Base-by-base conservation (phyloP, 768 basidiomycete genomes). In the Mycena olivaceomarginata region DNA sequence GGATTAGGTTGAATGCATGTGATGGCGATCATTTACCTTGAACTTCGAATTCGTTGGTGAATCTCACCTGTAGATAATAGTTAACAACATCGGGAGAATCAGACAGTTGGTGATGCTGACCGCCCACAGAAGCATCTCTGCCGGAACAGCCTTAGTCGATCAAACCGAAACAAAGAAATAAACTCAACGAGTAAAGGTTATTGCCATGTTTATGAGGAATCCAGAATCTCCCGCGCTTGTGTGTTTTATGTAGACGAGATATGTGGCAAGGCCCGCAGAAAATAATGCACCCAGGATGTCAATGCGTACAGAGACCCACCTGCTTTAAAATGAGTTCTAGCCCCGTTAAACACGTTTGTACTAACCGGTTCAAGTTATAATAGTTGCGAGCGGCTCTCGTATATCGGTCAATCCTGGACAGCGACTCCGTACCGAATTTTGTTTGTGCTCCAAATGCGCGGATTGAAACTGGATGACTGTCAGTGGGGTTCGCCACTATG, bases 401-500 rank as follows among this genome's bases (percentile, higher is more conserved):
- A 70, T 86, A 91, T 62, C 84, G 83, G 79, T 91, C 87, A 43
- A 91, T 87, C 5, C 87, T 83, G 51, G 81, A 74, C 46, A 86
- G 76, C 16, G 88, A 84, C 74, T 88, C 83, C 71, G 31, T 43
- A 74, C 72, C 85, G 84, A 84, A 90, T 43, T 82, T 77, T 18
- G 84, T 81, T 81, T 90, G 85, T 13, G 89, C 89, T 7, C 87
- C 87, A 75, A 89, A 92, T 2, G 91, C 91, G 16, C 91, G 84
- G 70, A 92, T 90, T 2, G 89, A 81, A 45, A 77, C 80, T 80
- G 15, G 5, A 63, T 4, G 31, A 13, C 9, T 39, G 41, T 46
- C 12, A 56, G 22, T 40, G 59, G 20, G 3, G 46, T 6, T 43
- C n/a, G 9, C 8, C 46, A 22, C 7, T 8, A n/a, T n/a, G n/a